Evolutionary conservation across 169 alveolate species (phyloP), one percentile per base, ranked within the genome.

Genomic region (Theileria equi): DNA sequence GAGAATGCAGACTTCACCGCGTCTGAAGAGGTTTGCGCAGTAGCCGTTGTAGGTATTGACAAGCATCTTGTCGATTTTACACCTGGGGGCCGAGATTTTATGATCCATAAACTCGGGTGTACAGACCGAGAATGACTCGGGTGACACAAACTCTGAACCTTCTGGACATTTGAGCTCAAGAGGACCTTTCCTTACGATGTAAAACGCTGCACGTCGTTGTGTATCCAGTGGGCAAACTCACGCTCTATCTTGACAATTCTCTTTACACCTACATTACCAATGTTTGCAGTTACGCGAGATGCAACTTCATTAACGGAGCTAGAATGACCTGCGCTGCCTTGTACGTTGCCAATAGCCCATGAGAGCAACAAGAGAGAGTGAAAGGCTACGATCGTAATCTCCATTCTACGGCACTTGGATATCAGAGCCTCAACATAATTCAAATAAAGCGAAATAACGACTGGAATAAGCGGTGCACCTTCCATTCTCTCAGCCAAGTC

Each of bases 91-190:
- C 4, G 26, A 17, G 6, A 23, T 6, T 1, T 62, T 32, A 45
- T 49, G 26, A 0, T 11, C 8, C 5, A 4, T 13, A 44, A 58
- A 52, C 25, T 54, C 49, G 4, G 38, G 5, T 52, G 10, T 60
- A 38, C 83, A 72, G 25, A 72, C 38, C 0, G 52, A 67, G 69
- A 40, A 72, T 34, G 83, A 67, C 44, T 72, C 74, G 3, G 53
- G 52, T 29, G 19, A 60, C 31, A 25, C 32, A 35, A 60, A 60
- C 0, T 23, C 53, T 23, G 70, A 44, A 48, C 40, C 41, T 4
- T 47, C 60, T 34, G 70, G 70, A 35, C 70, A 60, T 34, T 54
- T 54, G 35, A 44, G 1, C 16, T 44, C 13, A 29, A 60, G 25
- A 44, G 70, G 65, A 17, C 25, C 38, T 44, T 25, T 28, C 4